These are phyloP conservation scores for Pogostemon cablin DNA, from an alignment of 257 asterid genomes.

Conservation along the genomic window DNA sequence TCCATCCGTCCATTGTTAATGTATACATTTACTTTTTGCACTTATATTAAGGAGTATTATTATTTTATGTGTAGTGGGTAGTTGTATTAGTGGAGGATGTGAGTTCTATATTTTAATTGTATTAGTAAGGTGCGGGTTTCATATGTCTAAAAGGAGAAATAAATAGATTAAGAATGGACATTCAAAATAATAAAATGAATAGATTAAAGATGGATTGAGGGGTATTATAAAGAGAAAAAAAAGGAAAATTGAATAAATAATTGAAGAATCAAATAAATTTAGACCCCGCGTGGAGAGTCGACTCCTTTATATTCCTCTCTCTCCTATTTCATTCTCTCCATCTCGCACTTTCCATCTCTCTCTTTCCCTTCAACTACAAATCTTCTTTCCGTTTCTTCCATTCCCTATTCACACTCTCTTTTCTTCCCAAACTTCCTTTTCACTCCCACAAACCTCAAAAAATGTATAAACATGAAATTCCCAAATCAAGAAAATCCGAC, in stretches of 20 bases:
- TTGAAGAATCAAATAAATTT: conserved; percentile 31
- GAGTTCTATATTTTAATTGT: no score
- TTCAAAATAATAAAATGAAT: no score
- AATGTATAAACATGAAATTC: conserved; percentile 49
- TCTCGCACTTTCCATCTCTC: conserved; percentile 15
- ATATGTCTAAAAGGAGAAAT: no score
- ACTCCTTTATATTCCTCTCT: conserved; percentile 34
- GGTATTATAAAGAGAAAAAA: not conserved
- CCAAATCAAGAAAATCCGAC: conserved; percentile 38
- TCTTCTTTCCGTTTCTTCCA: conserved; percentile 15
- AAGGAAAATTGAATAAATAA: not conserved
- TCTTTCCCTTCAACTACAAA: not conserved
- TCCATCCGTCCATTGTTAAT: no score
- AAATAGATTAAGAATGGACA: no score
- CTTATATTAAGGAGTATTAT: no score
- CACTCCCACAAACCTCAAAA: not conserved
- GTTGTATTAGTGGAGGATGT: no score
- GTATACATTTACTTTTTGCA: no score
- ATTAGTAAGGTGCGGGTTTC: no score
- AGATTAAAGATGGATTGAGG: no score
- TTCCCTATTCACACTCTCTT: conserved; percentile 12
- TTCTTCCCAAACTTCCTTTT: not conserved
- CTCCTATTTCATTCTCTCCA: conserved; percentile 27
- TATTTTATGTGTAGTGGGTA: no score
- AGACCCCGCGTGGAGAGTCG: conserved; percentile 44